Base-by-base conservation (phyloP, 805 yeast species). In the Cyberlindnera americana region DNA sequence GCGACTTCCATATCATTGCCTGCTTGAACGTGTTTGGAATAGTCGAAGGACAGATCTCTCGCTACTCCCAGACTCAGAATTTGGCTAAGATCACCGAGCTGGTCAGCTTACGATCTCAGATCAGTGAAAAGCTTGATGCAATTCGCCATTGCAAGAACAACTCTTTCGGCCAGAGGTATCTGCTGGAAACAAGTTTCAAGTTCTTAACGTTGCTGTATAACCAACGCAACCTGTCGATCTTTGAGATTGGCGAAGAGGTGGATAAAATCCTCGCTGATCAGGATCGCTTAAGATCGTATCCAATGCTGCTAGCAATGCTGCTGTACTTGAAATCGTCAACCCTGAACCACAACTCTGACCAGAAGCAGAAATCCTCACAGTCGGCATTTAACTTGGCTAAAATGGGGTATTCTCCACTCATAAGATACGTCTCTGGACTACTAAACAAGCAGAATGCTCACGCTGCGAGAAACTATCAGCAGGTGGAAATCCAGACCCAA, bases 321-420 rank as follows among this genome's bases (percentile, higher is more conserved):
- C 33, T 56, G 5, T 52, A 50, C 21, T 18, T 54, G 10, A 52
- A 54, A 35, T 53, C 60, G 2, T 34, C 23, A 3, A 50, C 58
- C 3, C 26, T 52, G 24, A 54, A 52, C 41, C 41, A 52, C n/a
- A 55, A 54, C 29, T 55, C 59, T 2, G 57, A 56, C 36, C 50
- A 56, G 35, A 55, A 46, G 26, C 61, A 56, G 35, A 56, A 56
- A 38, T 44, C 54, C 1, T 56, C 61, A 4, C 60, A 56, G 30
- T 19, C 49, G 4, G 45, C 56, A 1, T 56, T 55, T 34, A 56
- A 55, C 30, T 19, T 55, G 22, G 48, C 57, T 4, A 56, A 55
- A 33, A 38, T 49, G 33, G 57, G 59, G 3, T 43, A 49, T 29
- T 47, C 46, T 6, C 50, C 53, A 6, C 27, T 56, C 18, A n/a